Evolutionary conservation across 2,329 filamentous ascomycete species (phyloP).

Genomic region (Fusarium torulosum): DNA sequence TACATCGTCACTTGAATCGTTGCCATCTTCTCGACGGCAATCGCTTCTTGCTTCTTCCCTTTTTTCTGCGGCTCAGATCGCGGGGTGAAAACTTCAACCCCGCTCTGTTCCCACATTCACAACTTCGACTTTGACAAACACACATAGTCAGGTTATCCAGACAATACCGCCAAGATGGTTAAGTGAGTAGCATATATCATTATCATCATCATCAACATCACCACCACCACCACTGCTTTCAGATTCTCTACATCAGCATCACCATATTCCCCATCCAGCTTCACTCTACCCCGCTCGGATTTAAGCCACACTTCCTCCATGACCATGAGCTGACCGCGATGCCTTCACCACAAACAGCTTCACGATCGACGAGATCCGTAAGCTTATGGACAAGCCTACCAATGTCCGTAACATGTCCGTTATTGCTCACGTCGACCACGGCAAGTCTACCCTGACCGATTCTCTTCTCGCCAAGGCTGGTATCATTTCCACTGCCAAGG

Average conservation of each 20-base stretch:
- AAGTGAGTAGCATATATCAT: constrained; percentile 78
- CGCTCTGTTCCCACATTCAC: constrained; percentile 57
- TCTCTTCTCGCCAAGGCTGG: constrained; percentile 98
- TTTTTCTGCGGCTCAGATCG: constrained; percentile 50
- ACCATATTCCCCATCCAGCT: constrained; percentile 6
- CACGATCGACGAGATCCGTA: constrained; percentile 94
- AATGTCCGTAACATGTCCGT: constrained; percentile 98
- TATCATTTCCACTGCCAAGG: constrained; percentile 99
- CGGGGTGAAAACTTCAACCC: constrained; percentile 60
- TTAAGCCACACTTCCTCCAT: constrained; percentile 50
- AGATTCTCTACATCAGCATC: not conserved
- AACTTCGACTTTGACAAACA: constrained; percentile 53
- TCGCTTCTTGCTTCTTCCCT: constrained; percentile 48
- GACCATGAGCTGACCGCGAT: constrained; percentile 62
- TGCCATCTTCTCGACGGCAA: constrained; percentile 44
- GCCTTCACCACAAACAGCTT: constrained; percentile 73
- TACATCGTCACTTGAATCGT: constrained; percentile 52
- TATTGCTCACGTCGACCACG: constrained; percentile 99
- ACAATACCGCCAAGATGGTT: constrained; percentile 96
- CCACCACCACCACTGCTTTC: constrained; percentile 13
- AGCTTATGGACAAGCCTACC: constrained; percentile 81
- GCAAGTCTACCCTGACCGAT: constrained; percentile 99
- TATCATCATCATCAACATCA: constrained; percentile 5
- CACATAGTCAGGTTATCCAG: constrained; percentile 57
- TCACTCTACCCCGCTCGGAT: constrained; percentile 55